phyloP scores from a whole-genome alignment of 2,329 filamentous ascomycete species.

The Coniella lustricola region DNA sequence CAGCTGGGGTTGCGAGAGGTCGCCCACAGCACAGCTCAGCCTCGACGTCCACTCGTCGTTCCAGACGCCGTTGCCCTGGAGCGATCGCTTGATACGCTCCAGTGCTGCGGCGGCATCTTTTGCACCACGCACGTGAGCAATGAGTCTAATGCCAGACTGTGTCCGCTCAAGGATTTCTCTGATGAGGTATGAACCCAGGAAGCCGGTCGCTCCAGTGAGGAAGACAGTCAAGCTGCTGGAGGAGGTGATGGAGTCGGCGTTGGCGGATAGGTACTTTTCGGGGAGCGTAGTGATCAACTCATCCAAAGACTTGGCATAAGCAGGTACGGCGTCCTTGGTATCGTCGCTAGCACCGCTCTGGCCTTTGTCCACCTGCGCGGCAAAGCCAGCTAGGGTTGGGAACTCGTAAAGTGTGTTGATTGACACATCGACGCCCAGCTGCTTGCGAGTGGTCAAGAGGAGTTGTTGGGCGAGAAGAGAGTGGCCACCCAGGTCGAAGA shows the following conservation, averaged over 20 bases:
- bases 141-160: conserved; percentile 49
- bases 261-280: conserved; percentile 19
- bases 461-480: conserved; percentile 76
- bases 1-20: conserved; percentile 65
- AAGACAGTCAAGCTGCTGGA: conserved; percentile 53
- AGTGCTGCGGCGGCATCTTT: conserved; percentile 54
- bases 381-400: conserved; percentile 43
- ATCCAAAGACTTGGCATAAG: conserved; percentile 43
- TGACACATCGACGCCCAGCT: conserved; percentile 44
- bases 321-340: conserved; percentile 32
- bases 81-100: conserved; percentile 59
- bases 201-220: conserved; percentile 84
- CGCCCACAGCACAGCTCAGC: conserved; percentile 63
- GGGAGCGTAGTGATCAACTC: conserved; percentile 38
- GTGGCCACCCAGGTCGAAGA: conserved; percentile 78
- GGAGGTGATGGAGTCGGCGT: conserved; percentile 23
- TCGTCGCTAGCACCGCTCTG: conserved; percentile 14
- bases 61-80: conserved; percentile 77
- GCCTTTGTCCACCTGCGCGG: conserved; percentile 41
- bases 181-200: conserved; percentile 76
- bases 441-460: conserved; percentile 56
- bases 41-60: conserved; percentile 55
- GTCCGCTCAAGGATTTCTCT: conserved; percentile 63
- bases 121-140: conserved; percentile 66
- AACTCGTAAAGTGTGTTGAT: conserved; percentile 66